These are phyloP conservation scores for Mycena maculata DNA, from an alignment of 768 basidiomycete species.

Conservation along the genomic window DNA sequence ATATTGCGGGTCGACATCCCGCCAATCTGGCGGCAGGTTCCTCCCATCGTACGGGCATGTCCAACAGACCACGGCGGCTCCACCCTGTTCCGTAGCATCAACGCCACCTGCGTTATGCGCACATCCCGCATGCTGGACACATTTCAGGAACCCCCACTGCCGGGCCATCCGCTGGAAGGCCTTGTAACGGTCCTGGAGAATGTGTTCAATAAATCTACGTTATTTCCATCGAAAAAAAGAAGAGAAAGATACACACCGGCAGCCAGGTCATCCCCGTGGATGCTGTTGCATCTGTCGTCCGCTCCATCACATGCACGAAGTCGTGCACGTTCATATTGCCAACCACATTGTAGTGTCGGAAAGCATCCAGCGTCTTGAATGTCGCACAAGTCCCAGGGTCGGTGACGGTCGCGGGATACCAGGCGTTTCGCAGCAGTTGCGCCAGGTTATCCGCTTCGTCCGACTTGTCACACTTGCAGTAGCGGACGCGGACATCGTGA, in stretches of 20 bases:
- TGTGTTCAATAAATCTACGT: too few species aligned
- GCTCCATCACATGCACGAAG: constrained; percentile 2
- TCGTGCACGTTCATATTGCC: background rate
- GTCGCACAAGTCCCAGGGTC: constrained; percentile 31
- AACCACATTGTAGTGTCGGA: constrained; percentile 24
- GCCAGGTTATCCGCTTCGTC: constrained; percentile 4
- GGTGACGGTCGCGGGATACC: constrained; percentile 23
- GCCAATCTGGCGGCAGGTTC: too few species aligned
- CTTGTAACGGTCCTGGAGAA: constrained; percentile 2
- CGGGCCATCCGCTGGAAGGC: background rate
- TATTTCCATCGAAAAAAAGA: too few species aligned
- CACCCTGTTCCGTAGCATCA: background rate
- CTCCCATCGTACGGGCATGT: constrained; percentile 35
- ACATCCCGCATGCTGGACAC: background rate
- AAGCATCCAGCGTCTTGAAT: constrained; percentile 16
- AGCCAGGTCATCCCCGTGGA: constrained; percentile 2
- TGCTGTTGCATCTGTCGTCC: background rate
- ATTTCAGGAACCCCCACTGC: background rate
- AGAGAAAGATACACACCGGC: background rate
- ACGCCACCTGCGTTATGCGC: constrained; percentile 14
- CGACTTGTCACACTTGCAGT: constrained; percentile 24
- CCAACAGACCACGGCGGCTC: constrained; percentile 31
- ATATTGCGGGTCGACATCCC: background rate
- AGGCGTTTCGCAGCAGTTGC: constrained; percentile 7
- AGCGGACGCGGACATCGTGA: constrained; percentile 14